A percentile compares a stretch with the other conserved stretches of the same genome.
These are phyloP conservation scores for Calamus simplicifolius DNA, from an alignment of 176 grass and related monocot genomes.

Conservation along the genomic window DNA sequence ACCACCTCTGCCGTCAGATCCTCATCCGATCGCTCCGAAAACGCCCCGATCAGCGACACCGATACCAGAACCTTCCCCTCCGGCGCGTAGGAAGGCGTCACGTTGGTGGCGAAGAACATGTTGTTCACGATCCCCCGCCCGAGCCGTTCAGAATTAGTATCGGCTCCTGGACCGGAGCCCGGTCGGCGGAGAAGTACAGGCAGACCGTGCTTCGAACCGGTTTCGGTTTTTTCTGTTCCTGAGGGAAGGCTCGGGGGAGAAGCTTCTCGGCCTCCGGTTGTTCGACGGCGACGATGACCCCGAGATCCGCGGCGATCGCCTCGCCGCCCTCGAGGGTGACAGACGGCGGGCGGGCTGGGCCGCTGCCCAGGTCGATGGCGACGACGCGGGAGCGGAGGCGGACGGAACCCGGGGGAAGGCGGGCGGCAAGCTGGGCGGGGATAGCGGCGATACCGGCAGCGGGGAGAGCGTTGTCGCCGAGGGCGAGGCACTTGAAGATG, in stretches of 20 bases:
- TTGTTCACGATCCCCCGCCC: slow-evolving; percentile 89
- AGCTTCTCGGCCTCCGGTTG: slow-evolving; percentile 65
- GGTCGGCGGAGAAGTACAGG: slow-evolving; percentile 65
- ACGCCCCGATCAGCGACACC: slow-evolving; percentile 61
- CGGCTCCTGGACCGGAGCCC: slow-evolving; percentile 49
- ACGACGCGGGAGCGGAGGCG: slow-evolving; percentile 48
- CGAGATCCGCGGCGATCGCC: slow-evolving; percentile 43
- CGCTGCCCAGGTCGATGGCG: slow-evolving; percentile 16
- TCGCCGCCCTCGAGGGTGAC: slow-evolving; percentile 64
- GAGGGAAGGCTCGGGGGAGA: slow-evolving; percentile 29
- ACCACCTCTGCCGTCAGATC: slow-evolving; percentile 59
- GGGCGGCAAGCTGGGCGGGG: slow-evolving; percentile 42
- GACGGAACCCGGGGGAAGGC: slow-evolving; percentile 42
- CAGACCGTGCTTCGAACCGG: slow-evolving; percentile 68
- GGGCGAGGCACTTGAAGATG: slow-evolving; percentile 87
- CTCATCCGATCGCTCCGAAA: slow-evolving; percentile 36
- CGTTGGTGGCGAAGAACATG: slow-evolving; percentile 96
- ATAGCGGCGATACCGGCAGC: slow-evolving; percentile 71
- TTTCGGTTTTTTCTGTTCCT: slow-evolving; percentile 5
- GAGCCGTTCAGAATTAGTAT: slow-evolving; percentile 88
- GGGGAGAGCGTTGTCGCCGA: slow-evolving; percentile 80
- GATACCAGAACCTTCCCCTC: slow-evolving; percentile 66
- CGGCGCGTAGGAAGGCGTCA: slow-evolving; percentile 81
- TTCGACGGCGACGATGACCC: slow-evolving; percentile 74
- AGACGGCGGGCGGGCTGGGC: background rate